A percentile compares a stretch with the other conserved stretches of the same genome.
Evolutionary conservation across 257 asterid species (phyloP).

Genomic region (Scutellaria minor): DNA sequence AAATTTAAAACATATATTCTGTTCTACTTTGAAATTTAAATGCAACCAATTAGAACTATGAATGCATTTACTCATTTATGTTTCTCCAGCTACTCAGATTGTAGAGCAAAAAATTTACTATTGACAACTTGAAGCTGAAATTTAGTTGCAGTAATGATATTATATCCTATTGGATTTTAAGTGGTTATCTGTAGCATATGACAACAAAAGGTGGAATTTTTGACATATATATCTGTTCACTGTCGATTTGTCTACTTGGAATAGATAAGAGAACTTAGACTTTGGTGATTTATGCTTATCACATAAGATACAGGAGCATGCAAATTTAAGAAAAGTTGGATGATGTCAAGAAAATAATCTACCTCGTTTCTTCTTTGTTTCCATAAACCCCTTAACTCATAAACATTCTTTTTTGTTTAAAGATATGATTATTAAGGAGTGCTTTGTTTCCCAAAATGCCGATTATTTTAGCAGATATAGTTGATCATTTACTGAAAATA

Average conservation of each 20-base stretch:
- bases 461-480: conserved; percentile 1
- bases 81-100: background rate
- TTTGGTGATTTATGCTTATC: background rate
- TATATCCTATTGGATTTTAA: background rate
- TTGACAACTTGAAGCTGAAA: conserved; percentile 3
- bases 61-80: background rate
- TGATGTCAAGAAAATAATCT: background rate
- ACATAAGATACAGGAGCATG: conserved; percentile 3
- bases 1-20: background rate
- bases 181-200: background rate
- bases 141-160: background rate
- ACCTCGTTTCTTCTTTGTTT: conserved; percentile 2
- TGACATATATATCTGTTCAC: background rate
- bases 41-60: background rate
- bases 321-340: background rate
- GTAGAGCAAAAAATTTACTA: background rate
- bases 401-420: too few species aligned
- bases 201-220: background rate
- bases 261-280: conserved; percentile 1
- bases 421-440: background rate
- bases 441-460: conserved; percentile 10
- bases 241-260: background rate
- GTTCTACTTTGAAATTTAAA: background rate
- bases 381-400: background rate
- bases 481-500: background rate